phyloP scores from a whole-genome alignment of 75 land plant species.

The Larix kaempferi region DNA sequence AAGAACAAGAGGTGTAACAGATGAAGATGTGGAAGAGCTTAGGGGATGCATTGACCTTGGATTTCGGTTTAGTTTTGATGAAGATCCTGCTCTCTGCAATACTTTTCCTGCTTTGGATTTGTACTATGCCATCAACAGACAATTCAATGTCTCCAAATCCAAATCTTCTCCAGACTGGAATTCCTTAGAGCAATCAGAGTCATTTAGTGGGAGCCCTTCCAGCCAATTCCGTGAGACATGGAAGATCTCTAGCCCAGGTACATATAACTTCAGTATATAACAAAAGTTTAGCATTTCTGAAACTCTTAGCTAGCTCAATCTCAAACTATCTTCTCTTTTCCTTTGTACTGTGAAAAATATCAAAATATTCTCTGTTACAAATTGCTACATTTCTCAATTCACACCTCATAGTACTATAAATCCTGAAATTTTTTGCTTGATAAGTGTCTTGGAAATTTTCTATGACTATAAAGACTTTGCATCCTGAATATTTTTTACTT shows the following conservation, averaged over 20 bases:
- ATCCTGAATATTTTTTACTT: too few relatives aligned
- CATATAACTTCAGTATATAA: too few relatives aligned
- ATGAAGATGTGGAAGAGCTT: conserved; percentile 37
- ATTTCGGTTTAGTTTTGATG: conserved; percentile 19
- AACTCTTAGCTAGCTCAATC: too few relatives aligned
- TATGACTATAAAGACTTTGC: too few relatives aligned
- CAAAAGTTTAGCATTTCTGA: too few relatives aligned
- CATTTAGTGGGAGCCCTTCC: conserved; percentile 7
- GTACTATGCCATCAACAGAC: conserved; percentile 31
- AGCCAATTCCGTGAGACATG: conserved; percentile 11
- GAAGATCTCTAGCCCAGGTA: conserved; percentile 25
- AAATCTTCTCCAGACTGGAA: conserved; percentile 1
- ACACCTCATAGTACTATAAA: too few relatives aligned
- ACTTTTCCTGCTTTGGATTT: conserved; percentile 37
- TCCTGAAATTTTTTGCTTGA: too few relatives aligned
- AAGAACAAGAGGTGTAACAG: conserved; percentile 4
- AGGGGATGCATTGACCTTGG: conserved; percentile 33
- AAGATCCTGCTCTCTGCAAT: conserved; percentile 15
- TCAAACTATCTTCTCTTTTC: too few relatives aligned
- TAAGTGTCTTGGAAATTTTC: too few relatives aligned
- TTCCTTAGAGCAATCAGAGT: neutral
- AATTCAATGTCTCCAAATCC: neutral
- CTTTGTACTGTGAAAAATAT: too few relatives aligned
- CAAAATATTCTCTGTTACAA: too few relatives aligned
- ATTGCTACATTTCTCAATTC: too few relatives aligned